These are phyloP conservation scores for Hypomyces perniciosus DNA, from an alignment of 2,329 filamentous ascomycete genomes.

Conservation along the genomic window DNA sequence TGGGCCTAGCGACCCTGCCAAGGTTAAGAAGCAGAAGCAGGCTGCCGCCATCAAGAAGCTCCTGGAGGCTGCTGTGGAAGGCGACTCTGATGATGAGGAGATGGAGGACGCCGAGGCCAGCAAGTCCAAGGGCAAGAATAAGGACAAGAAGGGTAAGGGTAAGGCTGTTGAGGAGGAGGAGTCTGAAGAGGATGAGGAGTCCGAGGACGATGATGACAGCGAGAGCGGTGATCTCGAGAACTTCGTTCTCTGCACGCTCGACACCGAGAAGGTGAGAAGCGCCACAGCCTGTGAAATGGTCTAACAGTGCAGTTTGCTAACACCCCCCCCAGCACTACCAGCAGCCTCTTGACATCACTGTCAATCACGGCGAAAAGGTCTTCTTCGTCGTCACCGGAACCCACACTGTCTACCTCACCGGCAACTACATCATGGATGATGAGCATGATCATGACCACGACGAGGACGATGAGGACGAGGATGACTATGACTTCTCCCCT, in stretches of 20 bases:
- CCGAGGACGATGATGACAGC: conserved; percentile 55
- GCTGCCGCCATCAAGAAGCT: conserved; percentile 73
- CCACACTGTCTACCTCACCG: conserved; percentile 86
- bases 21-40: conserved; percentile 80
- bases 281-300: too few relatives aligned
- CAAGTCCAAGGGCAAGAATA: conserved; percentile 50
- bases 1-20: conserved; percentile 84
- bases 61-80: conserved; percentile 58
- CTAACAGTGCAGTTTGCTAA: conserved; percentile 19
- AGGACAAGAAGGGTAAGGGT: conserved; percentile 69
- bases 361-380: conserved; percentile 81
- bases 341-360: conserved; percentile 88
- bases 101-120: conserved; percentile 65
- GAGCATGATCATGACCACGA: conserved; percentile 49
- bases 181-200: conserved; percentile 49
- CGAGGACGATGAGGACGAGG: conserved; percentile 59
- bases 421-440: conserved; percentile 84
- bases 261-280: conserved; percentile 73
- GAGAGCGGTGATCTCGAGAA: conserved; percentile 70
- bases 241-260: conserved; percentile 91
- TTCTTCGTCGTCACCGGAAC: conserved; percentile 90
- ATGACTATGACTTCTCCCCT: conserved; percentile 75
- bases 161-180: conserved; percentile 61
- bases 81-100: conserved; percentile 60
- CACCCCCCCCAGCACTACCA: conserved; percentile 68